Evolutionary conservation across 495 filamentous ascomycete species (phyloP).

Genomic region (Penicillium dipodomyicola): DNA sequence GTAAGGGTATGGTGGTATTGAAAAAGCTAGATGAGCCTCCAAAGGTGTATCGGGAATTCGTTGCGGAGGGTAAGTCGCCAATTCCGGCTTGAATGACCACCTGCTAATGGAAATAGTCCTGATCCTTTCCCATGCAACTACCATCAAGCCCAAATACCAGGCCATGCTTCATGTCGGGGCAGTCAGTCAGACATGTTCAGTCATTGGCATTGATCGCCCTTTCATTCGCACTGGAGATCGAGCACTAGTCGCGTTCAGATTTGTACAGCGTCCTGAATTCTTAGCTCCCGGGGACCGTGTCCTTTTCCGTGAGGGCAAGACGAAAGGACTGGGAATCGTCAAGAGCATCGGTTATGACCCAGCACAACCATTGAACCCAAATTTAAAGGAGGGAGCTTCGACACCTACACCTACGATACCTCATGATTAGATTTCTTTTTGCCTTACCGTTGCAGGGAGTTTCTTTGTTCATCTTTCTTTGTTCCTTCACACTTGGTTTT

Average conservation of each 20-base stretch:
- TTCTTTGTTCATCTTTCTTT: not conserved
- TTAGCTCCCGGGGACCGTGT: slow-evolving; percentile 83
- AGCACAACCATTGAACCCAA: slow-evolving; percentile 51
- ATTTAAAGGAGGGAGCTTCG: slow-evolving; percentile 4
- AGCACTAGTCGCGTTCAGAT: slow-evolving; percentile 87
- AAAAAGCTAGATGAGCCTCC: slow-evolving; percentile 71
- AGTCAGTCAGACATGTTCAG: slow-evolving; percentile 91
- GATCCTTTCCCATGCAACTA: slow-evolving; percentile 95
- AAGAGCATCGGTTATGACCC: slow-evolving; percentile 88
- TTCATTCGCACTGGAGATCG: slow-evolving; percentile 93
- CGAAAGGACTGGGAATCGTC: slow-evolving; percentile 93
- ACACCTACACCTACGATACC: slow-evolving; percentile 13
- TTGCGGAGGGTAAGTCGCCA: slow-evolving; percentile 70
- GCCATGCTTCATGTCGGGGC: slow-evolving; percentile 98
- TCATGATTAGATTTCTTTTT: not conserved
- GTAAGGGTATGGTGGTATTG: slow-evolving; percentile 97
- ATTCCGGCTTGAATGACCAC: not conserved
- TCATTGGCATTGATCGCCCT: slow-evolving; percentile 96
- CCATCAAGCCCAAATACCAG: slow-evolving; percentile 96
- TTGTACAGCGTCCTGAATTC: slow-evolving; percentile 96
- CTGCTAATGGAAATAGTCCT: slow-evolving; percentile 58
- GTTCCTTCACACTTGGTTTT: not conserved
- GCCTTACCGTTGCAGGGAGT: not conserved
- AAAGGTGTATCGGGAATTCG: slow-evolving; percentile 88
- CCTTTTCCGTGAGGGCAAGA: slow-evolving; percentile 90